A percentile compares a stretch with the other conserved stretches of the same genome.
Conservation (phyloP, 75 land plant genomes). For the Selaginella moellendorffii region DNA sequence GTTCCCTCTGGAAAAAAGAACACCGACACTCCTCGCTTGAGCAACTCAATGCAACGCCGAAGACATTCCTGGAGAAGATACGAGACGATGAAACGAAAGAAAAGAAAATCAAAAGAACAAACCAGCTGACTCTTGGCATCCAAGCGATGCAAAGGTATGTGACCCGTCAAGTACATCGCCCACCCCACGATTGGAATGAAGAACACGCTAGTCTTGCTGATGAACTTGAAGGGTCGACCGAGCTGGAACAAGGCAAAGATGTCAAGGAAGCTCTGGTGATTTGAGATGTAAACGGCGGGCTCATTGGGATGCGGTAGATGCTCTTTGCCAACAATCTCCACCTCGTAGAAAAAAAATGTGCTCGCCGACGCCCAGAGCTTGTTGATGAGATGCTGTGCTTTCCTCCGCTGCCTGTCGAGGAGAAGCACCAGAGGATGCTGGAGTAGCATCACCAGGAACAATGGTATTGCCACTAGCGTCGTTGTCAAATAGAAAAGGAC, state of each 20-base stretch:
- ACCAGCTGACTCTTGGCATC: slow-evolving; percentile 94
- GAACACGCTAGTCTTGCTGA: slow-evolving; percentile 85
- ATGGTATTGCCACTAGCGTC: slow-evolving; percentile 40
- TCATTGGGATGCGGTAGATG: slow-evolving; percentile 60
- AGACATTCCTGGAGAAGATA: slow-evolving; percentile 55
- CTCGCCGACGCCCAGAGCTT: slow-evolving; percentile 79
- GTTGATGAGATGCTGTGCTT: slow-evolving; percentile 50
- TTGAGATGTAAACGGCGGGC: slow-evolving; percentile 89
- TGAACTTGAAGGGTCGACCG: slow-evolving; percentile 84
- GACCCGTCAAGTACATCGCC: slow-evolving; percentile 88
- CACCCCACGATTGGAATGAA: slow-evolving; percentile 83
- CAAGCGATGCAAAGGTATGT: slow-evolving; percentile 75
- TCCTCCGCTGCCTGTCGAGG: slow-evolving; percentile 60
- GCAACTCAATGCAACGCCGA: slow-evolving; percentile 52
- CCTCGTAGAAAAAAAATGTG: slow-evolving; percentile 41
- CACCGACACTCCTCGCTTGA: slow-evolving; percentile 74
- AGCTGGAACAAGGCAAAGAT: slow-evolving; percentile 72
- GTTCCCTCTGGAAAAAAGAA: slow-evolving; percentile 98
- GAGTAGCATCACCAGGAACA: slow-evolving; percentile 55
- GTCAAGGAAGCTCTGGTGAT: slow-evolving; percentile 94
- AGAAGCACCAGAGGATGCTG: slow-evolving; percentile 74
- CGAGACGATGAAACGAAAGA: not conserved
- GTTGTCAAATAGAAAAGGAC: slow-evolving; percentile 57
- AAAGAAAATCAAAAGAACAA: slow-evolving; percentile 39
- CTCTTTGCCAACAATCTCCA: slow-evolving; percentile 62